A percentile compares a stretch with the other conserved stretches of the same genome.
Evolutionary conservation across 805 yeast species (phyloP).

Genomic region (Dipodascus geniculatus): DNA sequence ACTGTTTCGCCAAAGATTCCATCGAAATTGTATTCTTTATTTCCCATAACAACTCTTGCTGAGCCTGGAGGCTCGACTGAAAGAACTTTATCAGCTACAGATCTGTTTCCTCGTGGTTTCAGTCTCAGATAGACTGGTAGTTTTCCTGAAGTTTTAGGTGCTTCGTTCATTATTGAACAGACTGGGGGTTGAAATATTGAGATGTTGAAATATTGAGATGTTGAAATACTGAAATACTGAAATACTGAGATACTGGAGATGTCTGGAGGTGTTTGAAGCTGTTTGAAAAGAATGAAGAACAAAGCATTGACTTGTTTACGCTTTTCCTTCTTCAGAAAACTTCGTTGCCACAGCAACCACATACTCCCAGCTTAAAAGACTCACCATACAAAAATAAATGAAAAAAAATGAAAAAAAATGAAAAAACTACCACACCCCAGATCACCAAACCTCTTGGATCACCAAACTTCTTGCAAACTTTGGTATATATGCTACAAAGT

Average conservation of each 20-base stretch:
- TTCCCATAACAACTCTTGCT: constrained; percentile 15
- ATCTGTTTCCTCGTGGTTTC: constrained; percentile 23
- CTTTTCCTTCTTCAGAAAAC: no score
- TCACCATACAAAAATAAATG: background rate
- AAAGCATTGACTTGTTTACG: no score
- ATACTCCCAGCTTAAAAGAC: background rate
- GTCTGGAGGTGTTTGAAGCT: no score
- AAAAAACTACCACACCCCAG: background rate
- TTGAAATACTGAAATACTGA: no score
- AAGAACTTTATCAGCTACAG: constrained; percentile 16
- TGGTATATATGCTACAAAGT: background rate
- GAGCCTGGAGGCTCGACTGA: constrained; percentile 15
- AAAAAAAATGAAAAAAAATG: no score
- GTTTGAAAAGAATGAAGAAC: no score
- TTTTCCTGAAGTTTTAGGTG: background rate
- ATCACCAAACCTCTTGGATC: no score
- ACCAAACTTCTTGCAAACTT: no score
- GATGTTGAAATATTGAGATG: no score
- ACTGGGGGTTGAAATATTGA: no score
- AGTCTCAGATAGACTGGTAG: constrained; percentile 31
- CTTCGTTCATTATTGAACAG: background rate
- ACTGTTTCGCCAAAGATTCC: constrained; percentile 25
- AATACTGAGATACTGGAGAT: no score
- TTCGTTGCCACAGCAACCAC: background rate
- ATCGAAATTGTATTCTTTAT: constrained; percentile 22